Conservation (phyloP, 805 yeast species). For the Metschnikowia cubensis region DNA sequence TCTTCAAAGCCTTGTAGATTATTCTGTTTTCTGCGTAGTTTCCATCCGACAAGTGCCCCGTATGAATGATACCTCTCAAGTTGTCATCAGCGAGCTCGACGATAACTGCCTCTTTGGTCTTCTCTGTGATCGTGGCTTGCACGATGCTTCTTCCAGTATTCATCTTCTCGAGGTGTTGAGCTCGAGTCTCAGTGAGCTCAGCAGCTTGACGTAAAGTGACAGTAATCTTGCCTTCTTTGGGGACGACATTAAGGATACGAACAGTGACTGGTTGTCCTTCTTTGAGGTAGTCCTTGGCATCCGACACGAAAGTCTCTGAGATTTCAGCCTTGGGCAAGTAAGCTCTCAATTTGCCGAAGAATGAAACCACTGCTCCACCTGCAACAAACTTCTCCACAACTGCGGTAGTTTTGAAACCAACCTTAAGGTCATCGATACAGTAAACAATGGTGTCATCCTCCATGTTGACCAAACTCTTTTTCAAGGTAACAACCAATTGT, state of each 20-base stretch:
- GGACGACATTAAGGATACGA: conserved; percentile 56
- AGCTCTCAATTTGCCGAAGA: conserved; percentile 75
- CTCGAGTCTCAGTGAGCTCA: conserved; percentile 46
- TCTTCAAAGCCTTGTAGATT: conserved; percentile 53
- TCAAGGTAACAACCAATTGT: conserved; percentile 63
- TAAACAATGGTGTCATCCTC: conserved; percentile 52
- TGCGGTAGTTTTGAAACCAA: conserved; percentile 59
- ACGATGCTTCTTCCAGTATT: conserved; percentile 61
- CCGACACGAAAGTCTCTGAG: conserved; percentile 78
- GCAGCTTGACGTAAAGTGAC: conserved; percentile 73
- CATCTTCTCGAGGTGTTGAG: conserved; percentile 42
- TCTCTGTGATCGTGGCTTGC: conserved; percentile 62
- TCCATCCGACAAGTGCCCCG: conserved; percentile 75
- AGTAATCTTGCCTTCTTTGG: conserved; percentile 48
- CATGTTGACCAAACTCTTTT: conserved; percentile 74
- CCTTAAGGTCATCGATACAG: conserved; percentile 33
- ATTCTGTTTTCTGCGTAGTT: conserved; percentile 71
- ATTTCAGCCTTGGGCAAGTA: conserved; percentile 85
- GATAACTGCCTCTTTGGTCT: conserved; percentile 66
- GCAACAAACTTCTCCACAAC: conserved; percentile 68
- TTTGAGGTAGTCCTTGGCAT: conserved; percentile 73
- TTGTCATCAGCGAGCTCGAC: conserved; percentile 51
- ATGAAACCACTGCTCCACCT: conserved; percentile 78
- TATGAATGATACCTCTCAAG: conserved; percentile 66
- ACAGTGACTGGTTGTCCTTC: conserved; percentile 81